These are phyloP conservation scores for Karstenula rhodostoma DNA, from an alignment of 2,329 filamentous ascomycete species.

Conservation along the genomic window DNA sequence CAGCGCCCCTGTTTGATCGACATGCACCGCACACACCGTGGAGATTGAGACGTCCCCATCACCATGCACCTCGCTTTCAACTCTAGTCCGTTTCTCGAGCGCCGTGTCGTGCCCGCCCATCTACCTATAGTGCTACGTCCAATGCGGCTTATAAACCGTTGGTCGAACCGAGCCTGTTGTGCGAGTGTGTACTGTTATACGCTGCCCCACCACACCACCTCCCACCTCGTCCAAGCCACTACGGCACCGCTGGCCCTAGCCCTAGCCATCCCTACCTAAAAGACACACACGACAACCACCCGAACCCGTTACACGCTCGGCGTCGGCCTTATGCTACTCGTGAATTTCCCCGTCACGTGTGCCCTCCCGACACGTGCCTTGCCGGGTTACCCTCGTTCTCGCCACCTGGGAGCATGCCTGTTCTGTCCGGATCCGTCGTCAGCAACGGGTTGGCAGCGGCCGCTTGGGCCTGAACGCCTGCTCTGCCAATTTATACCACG, in stretches of 20 bases:
- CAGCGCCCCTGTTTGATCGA: conserved; percentile 21
- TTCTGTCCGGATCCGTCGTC: background rate
- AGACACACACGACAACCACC: background rate
- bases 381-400: background rate
- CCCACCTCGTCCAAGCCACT: conserved; percentile 3
- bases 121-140: background rate
- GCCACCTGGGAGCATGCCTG: conserved; percentile 5
- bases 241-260: conserved; percentile 3
- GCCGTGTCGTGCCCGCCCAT: background rate
- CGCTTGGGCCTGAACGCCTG: background rate
- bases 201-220: conserved; percentile 13
- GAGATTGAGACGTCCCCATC: conserved; percentile 3
- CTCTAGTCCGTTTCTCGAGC: background rate
- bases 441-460: background rate
- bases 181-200: background rate
- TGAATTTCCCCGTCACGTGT: conserved; percentile 7
- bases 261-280: conserved; percentile 11
- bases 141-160: background rate
- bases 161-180: background rate
- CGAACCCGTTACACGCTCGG: conserved; percentile 3
- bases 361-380: background rate
- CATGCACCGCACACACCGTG: conserved; percentile 10
- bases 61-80: background rate
- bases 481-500: background rate
- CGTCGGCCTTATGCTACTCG: background rate